Conservation (phyloP, 805 yeast genomes). For the Scheffersomyces lignosus region DNA sequence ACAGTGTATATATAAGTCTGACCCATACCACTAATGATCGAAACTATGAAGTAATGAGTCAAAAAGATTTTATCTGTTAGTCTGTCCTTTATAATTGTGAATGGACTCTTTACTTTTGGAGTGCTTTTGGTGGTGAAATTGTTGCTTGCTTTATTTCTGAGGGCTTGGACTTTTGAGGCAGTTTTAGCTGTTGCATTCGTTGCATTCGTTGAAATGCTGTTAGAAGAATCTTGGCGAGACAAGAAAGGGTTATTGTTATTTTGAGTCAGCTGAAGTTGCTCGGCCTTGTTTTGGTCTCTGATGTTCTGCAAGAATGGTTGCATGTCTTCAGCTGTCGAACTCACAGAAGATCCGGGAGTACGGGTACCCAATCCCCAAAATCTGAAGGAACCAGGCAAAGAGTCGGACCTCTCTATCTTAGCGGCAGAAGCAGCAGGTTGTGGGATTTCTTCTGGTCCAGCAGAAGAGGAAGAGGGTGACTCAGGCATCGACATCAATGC, state of each 20-base stretch:
- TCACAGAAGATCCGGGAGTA: slow-evolving; percentile 22
- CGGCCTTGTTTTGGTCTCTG: slow-evolving; percentile 6
- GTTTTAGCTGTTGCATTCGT: not conserved
- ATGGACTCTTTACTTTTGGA: slow-evolving; percentile 9
- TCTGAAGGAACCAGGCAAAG: slow-evolving; percentile 35
- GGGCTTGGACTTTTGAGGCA: not conserved
- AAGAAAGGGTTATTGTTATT: not conserved
- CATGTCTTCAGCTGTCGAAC: slow-evolving; percentile 14
- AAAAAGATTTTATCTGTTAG: slow-evolving; percentile 38
- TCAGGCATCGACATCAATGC: slow-evolving; percentile 1
- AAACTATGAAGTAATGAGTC: slow-evolving; percentile 54
- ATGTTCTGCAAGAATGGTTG: slow-evolving; percentile 12
- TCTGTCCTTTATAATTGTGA: slow-evolving; percentile 18
- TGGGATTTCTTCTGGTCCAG: not conserved
- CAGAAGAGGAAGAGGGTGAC: not conserved
- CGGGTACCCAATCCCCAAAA: slow-evolving; percentile 43
- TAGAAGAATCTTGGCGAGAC: not conserved
- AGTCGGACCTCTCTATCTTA: slow-evolving; percentile 6
- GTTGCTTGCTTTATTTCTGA: not conserved
- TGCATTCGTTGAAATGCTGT: not conserved
- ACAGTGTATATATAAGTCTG: slow-evolving; percentile 73
- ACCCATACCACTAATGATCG: slow-evolving; percentile 61
- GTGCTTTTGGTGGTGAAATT: not conserved
- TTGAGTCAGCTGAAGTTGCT: not conserved
- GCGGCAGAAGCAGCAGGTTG: not conserved